A percentile compares a stretch with the other conserved stretches of the same genome.
These are phyloP conservation scores for Monascus purpureus DNA, from an alignment of 495 filamentous ascomycete species.

Conservation along the genomic window DNA sequence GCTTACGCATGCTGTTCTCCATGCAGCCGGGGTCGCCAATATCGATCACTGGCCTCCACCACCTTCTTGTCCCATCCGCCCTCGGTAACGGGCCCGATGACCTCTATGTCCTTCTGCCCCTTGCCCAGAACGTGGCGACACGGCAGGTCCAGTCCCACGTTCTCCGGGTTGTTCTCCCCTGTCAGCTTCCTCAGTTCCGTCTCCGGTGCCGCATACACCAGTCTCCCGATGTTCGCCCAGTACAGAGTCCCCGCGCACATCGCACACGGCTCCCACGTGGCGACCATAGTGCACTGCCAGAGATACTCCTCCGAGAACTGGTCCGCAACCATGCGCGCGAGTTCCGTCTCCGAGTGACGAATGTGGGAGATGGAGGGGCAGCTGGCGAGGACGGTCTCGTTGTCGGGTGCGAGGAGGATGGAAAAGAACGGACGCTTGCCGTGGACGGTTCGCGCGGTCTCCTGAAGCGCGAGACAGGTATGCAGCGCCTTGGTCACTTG, in stretches of 20 bases:
- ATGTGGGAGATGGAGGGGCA: conserved; percentile 40
- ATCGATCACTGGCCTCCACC: conserved; percentile 28
- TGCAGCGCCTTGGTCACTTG: not conserved
- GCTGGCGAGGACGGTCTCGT: conserved; percentile 29
- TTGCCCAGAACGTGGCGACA: conserved; percentile 30
- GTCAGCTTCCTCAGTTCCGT: conserved; percentile 29
- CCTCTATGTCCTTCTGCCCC: conserved; percentile 33
- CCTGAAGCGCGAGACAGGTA: conserved; percentile 25
- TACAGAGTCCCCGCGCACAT: conserved; percentile 37
- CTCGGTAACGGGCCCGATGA: conserved; percentile 31
- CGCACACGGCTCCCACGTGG: conserved; percentile 43
- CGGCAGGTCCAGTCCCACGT: conserved; percentile 38
- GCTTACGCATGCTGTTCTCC: too few relatives aligned
- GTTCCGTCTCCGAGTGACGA: conserved; percentile 38
- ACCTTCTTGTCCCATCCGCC: conserved; percentile 24
- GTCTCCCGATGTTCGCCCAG: conserved; percentile 41
- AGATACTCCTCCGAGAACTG: conserved; percentile 37
- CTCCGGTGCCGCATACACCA: conserved; percentile 40
- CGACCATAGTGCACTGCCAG: conserved; percentile 34
- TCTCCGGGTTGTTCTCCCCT: conserved; percentile 34
- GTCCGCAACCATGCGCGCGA: conserved; percentile 35
- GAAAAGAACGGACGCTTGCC: conserved; percentile 36
- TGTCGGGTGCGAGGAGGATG: conserved; percentile 33
- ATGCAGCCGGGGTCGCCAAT: too few relatives aligned
- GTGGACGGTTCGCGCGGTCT: conserved; percentile 21